Evolutionary conservation across 345 rosid species (phyloP).

Genomic region (Garcia nutans): DNA sequence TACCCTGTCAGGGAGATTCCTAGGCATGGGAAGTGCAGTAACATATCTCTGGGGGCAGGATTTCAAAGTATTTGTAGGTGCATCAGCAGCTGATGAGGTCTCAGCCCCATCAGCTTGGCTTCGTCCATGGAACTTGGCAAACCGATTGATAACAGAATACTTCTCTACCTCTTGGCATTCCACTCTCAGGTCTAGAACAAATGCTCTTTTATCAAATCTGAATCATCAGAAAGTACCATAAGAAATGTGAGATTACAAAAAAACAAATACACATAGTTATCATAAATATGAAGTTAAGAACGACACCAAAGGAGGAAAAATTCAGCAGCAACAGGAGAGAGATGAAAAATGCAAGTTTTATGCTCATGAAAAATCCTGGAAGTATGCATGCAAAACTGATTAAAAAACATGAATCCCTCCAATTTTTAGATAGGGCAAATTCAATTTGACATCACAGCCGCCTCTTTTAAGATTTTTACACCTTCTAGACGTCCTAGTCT

Average conservation of each 20-base stretch:
- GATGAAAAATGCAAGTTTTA: background rate
- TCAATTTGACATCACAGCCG: background rate
- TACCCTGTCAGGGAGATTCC: slow-evolving; percentile 81
- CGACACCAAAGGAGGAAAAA: background rate
- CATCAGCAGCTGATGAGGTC: slow-evolving; percentile 44
- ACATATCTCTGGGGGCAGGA: slow-evolving; percentile 79
- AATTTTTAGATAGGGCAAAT: background rate
- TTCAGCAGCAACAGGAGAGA: slow-evolving; percentile 8
- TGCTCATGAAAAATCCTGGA: slow-evolving; percentile 10
- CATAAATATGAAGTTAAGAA: background rate
- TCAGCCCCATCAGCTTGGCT: slow-evolving; percentile 51
- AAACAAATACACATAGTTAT: background rate
- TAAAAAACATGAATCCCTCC: background rate
- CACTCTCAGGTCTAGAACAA: slow-evolving; percentile 63
- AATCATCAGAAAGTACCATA: slow-evolving; percentile 19
- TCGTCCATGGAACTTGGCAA: slow-evolving; percentile 82
- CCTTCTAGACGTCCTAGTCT: background rate
- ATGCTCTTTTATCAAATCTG: slow-evolving; percentile 72
- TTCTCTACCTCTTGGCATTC: slow-evolving; percentile 84
- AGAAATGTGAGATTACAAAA: background rate
- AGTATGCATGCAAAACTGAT: background rate
- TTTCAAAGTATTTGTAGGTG: slow-evolving; percentile 40
- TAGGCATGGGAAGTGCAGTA: slow-evolving; percentile 76
- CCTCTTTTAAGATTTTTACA: background rate
- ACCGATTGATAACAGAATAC: slow-evolving; percentile 80